These are phyloP conservation scores for Albugo candida DNA, from an alignment of 352 stramenopile species.

Conservation along the genomic window DNA sequence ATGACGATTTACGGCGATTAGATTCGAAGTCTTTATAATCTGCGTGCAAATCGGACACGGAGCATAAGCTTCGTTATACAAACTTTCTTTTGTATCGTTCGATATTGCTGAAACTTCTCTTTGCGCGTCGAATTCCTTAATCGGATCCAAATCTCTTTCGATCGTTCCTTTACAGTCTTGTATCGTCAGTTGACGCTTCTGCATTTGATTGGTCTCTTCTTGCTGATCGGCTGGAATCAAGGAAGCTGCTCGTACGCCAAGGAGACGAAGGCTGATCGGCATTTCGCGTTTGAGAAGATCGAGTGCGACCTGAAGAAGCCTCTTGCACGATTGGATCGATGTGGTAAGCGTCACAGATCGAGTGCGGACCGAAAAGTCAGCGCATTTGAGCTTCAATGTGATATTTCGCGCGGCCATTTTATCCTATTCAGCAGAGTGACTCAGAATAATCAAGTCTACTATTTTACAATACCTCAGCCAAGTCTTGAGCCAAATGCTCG, in stretches of 20 bases:
- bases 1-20: slow-evolving; percentile 39
- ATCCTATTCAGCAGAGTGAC: not conserved
- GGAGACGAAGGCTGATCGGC: slow-evolving; percentile 38
- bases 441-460: not conserved
- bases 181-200: slow-evolving; percentile 1
- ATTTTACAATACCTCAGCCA: slow-evolving; percentile 13
- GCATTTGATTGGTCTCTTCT: slow-evolving; percentile 5
- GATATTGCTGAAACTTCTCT: not conserved
- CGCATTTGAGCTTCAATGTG: slow-evolving; percentile 55
- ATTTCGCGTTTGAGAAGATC: slow-evolving; percentile 39
- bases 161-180: not conserved
- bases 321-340: slow-evolving; percentile 19
- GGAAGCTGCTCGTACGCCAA: slow-evolving; percentile 35
- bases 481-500: slow-evolving; percentile 26
- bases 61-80: not conserved
- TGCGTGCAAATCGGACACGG: slow-evolving; percentile 40
- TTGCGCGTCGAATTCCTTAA: slow-evolving; percentile 4
- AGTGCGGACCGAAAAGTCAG: slow-evolving; percentile 33
- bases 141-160: not conserved
- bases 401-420: slow-evolving; percentile 26
- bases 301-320: slow-evolving; percentile 22
- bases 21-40: slow-evolving; percentile 24
- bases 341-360: slow-evolving; percentile 25
- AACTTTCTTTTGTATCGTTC: slow-evolving; percentile 8
- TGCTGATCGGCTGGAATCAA: slow-evolving; percentile 15